A percentile compares a stretch with the other conserved stretches of the same genome.
Evolutionary conservation across 441 rosid genomes (phyloP).

Genomic region (Aleurites moluccanus): DNA sequence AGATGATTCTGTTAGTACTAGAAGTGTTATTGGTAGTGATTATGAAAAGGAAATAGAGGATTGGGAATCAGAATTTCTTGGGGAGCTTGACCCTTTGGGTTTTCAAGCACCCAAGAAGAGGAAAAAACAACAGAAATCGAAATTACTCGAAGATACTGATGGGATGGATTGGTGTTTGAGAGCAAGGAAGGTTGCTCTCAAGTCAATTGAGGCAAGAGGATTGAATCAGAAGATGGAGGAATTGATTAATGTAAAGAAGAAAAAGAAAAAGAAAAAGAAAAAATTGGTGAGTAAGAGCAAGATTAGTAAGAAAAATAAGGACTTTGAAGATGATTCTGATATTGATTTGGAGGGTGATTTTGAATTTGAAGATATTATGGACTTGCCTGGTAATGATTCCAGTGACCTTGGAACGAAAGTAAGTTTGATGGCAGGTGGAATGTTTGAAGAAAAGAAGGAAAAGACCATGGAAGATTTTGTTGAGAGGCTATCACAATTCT

Average conservation of each 20-base stretch:
- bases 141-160: slow-evolving; percentile 50
- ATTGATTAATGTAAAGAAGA: slow-evolving; percentile 53
- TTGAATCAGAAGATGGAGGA: slow-evolving; percentile 51
- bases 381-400: slow-evolving; percentile 30
- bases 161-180: slow-evolving; percentile 95
- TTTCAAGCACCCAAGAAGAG: slow-evolving; percentile 59
- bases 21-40: slow-evolving; percentile 26
- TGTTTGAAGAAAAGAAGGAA: slow-evolving; percentile 73
- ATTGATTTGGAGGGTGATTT: slow-evolving; percentile 39
- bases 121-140: slow-evolving; percentile 47
- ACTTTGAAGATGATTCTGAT: slow-evolving; percentile 39
- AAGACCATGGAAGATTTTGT: slow-evolving; percentile 61
- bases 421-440: slow-evolving; percentile 57
- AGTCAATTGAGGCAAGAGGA: slow-evolving; percentile 74
- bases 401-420: slow-evolving; percentile 46
- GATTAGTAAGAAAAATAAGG: slow-evolving; percentile 34
- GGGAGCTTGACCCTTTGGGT: slow-evolving; percentile 68
- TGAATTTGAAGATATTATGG: slow-evolving; percentile 31
- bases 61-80: slow-evolving; percentile 78
- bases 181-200: slow-evolving; percentile 75
- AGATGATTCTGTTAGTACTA: slow-evolving; percentile 22
- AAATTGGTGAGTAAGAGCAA: slow-evolving; percentile 32
- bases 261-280: slow-evolving; percentile 56
- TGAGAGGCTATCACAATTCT: slow-evolving; percentile 66
- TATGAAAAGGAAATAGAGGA: slow-evolving; percentile 36